These are phyloP conservation scores for Pseudozyma sp. DNA, from an alignment of 1,284 basidiomycete genomes.

Conservation along the genomic window DNA sequence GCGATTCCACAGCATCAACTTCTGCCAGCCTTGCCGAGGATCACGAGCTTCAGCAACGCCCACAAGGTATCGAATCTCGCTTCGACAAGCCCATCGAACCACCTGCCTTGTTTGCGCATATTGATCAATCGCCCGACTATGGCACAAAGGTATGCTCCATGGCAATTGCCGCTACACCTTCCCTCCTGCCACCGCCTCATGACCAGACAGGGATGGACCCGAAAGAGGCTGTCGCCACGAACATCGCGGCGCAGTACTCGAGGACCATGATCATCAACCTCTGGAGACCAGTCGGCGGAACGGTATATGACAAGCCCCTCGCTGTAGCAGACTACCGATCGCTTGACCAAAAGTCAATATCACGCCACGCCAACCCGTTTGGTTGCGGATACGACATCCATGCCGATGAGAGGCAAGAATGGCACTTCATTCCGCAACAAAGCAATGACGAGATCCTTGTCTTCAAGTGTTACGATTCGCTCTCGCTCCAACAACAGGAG, in stretches of 20 bases:
- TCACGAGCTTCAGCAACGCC: conserved; percentile 17
- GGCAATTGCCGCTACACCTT: conserved; percentile 30
- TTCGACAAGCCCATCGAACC: conserved; percentile 34
- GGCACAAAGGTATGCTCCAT: conserved; percentile 30
- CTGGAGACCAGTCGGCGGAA: conserved; percentile 33
- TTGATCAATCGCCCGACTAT: conserved; percentile 28
- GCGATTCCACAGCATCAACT: conserved; percentile 19
- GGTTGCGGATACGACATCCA: conserved; percentile 39
- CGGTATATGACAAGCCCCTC: conserved; percentile 31
- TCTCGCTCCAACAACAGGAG: conserved; percentile 21
- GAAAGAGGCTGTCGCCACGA: conserved; percentile 9
- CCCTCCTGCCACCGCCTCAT: neutral
- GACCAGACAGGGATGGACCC: conserved; percentile 1
- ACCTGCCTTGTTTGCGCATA: conserved; percentile 30
- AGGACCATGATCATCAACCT: conserved; percentile 41
- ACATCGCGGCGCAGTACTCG: conserved; percentile 6
- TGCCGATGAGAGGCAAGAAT: conserved; percentile 16
- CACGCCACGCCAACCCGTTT: conserved; percentile 27
- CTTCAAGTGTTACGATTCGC: conserved; percentile 41
- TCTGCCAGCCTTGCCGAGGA: conserved; percentile 26
- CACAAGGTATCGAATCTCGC: conserved; percentile 31
- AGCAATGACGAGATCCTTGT: conserved; percentile 35
- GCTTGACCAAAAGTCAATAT: conserved; percentile 8
- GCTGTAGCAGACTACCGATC: conserved; percentile 32
- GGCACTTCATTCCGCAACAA: conserved; percentile 36